Percentiles rank a stretch among this genome's conserved stretches.
These are phyloP conservation scores for Colletotrichum kahawae DNA, from an alignment of 2,329 filamentous ascomycete genomes.

Conservation along the genomic window DNA sequence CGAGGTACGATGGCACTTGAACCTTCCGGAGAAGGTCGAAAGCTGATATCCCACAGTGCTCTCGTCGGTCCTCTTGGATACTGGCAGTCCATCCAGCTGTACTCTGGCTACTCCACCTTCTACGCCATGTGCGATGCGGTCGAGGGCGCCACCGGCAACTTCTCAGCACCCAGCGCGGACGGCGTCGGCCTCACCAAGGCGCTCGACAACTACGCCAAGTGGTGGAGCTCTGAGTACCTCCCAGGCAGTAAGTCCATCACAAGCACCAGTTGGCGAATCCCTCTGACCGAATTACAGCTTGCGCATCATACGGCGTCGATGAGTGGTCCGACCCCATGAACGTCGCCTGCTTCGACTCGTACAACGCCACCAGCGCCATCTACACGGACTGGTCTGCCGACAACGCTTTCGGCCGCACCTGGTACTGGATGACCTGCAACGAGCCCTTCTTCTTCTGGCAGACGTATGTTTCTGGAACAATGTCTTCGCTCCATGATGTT, in stretches of 20 bases:
- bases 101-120: constrained; percentile 37
- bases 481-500: too few relatives aligned
- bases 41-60: constrained; percentile 17
- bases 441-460: constrained; percentile 57
- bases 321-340: constrained; percentile 45
- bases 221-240: constrained; percentile 50
- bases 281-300: constrained; percentile 36
- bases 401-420: constrained; percentile 57
- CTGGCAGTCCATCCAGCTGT: constrained; percentile 42
- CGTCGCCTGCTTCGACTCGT: constrained; percentile 57
- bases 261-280: background rate
- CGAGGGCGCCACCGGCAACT: constrained; percentile 25
- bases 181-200: constrained; percentile 61
- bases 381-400: constrained; percentile 53
- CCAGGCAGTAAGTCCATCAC: constrained; percentile 48
- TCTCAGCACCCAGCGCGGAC: constrained; percentile 31
- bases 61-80: constrained; percentile 27
- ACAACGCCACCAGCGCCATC: constrained; percentile 52
- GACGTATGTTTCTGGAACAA: constrained; percentile 37
- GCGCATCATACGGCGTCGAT: constrained; percentile 50
- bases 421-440: constrained; percentile 68
- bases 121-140: constrained; percentile 40
- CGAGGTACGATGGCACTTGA: constrained; percentile 28
- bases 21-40: rapidly evolving
- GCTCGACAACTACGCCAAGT: constrained; percentile 59